phyloP scores from a whole-genome alignment of 345 rosid genomes.

The Stellera chamaejasme region DNA sequence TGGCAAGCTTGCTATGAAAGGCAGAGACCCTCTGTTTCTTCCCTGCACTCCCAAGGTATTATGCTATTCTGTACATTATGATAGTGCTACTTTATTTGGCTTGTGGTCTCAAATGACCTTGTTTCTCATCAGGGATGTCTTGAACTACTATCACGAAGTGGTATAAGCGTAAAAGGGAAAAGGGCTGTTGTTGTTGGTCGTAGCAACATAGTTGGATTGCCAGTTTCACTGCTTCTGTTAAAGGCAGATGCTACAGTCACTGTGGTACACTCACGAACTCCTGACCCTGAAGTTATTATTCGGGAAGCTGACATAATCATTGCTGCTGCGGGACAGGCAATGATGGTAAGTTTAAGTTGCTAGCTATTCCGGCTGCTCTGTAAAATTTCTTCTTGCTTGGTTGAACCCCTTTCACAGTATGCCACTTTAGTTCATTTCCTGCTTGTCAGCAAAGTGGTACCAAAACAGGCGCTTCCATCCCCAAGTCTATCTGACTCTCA shows the following conservation, averaged over 20 bases:
- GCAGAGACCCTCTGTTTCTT: conserved; percentile 83
- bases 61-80: conserved; percentile 7
- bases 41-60: conserved; percentile 95
- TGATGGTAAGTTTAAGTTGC: conserved; percentile 45
- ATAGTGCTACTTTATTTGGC: background rate
- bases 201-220: conserved; percentile 89
- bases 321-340: conserved; percentile 91
- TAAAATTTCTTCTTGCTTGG: background rate
- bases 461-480: too few species aligned
- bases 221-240: conserved; percentile 74
- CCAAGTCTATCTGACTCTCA: too few species aligned
- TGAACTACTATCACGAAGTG: conserved; percentile 76
- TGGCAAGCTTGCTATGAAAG: conserved; percentile 97
- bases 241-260: conserved; percentile 94
- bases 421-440: too few species aligned
- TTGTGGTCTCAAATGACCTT: conserved; percentile 6
- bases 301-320: conserved; percentile 86
- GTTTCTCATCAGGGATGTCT: conserved; percentile 57
- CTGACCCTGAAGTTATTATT: conserved; percentile 53
- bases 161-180: conserved; percentile 61
- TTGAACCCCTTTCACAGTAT: too few species aligned
- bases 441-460: too few species aligned
- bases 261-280: conserved; percentile 64
- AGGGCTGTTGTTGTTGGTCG: conserved; percentile 86
- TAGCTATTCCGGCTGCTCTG: background rate